These are phyloP conservation scores for Nannochloropsis oceanica DNA, from an alignment of 108 stramenopile species.

Conservation along the genomic window DNA sequence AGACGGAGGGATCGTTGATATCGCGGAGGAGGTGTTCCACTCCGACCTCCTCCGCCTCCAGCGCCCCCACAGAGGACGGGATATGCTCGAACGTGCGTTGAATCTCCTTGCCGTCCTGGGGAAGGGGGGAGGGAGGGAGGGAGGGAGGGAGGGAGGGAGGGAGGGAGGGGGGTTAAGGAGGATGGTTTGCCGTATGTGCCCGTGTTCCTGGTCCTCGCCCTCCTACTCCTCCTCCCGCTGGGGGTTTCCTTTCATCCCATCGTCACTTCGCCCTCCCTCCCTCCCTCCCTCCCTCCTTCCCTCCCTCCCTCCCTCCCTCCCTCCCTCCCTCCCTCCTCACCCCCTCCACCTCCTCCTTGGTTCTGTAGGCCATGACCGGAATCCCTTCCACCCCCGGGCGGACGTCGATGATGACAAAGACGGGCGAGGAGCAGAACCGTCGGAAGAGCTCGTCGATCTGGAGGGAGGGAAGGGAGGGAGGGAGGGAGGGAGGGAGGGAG, in stretches of 20 bases:
- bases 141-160: neutral
- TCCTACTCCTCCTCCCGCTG: too few species aligned
- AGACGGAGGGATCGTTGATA: slow-evolving; percentile 96
- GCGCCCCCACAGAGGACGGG: slow-evolving; percentile 56
- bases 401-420: slow-evolving; percentile 98
- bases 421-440: slow-evolving; percentile 60
- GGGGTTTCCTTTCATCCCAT: too few species aligned
- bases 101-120: slow-evolving; percentile 52
- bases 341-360: slow-evolving; percentile 18
- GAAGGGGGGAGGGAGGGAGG: neutral
- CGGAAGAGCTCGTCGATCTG: slow-evolving; percentile 61
- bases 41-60: slow-evolving; percentile 93
- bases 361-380: slow-evolving; percentile 52
- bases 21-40: slow-evolving; percentile 97
- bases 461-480: slow-evolving; percentile 20
- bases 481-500: neutral
- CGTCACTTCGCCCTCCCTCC: neutral
- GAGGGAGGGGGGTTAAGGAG: neutral
- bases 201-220: too few species aligned
- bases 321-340: neutral
- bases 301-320: neutral
- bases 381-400: slow-evolving; percentile 72
- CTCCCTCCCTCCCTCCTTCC: neutral
- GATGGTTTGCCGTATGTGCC: too few species aligned
- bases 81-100: slow-evolving; percentile 84